Evolutionary conservation across 2,329 filamentous ascomycete genomes (phyloP).

Genomic region (Claviceps fusiformis): DNA sequence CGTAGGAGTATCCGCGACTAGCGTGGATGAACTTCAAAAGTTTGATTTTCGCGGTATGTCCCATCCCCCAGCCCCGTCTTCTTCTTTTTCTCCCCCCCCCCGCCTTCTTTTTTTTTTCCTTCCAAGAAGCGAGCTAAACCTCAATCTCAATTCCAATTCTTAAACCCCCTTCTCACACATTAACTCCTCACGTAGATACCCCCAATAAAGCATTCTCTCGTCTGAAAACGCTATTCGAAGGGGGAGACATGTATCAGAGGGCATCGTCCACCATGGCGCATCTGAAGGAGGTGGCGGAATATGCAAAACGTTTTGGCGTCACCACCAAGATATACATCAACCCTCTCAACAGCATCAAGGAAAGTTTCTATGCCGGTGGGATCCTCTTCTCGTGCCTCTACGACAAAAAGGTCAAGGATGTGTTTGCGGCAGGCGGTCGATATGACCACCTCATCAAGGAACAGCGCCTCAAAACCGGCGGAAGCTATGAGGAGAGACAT

Average conservation of each 20-base stretch:
- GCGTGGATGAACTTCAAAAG: constrained; percentile 73
- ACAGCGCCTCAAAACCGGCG: constrained; percentile 56
- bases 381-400: constrained; percentile 84
- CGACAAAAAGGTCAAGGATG: constrained; percentile 68
- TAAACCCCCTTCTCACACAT: not conserved
- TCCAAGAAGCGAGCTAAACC: not conserved
- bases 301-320: constrained; percentile 62
- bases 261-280: constrained; percentile 67
- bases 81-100: not conserved
- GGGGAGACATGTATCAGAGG: constrained; percentile 56
- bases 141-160: not conserved
- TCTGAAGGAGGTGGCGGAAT: constrained; percentile 63
- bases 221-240: constrained; percentile 46
- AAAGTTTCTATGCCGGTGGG: constrained; percentile 77
- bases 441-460: constrained; percentile 85
- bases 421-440: constrained; percentile 85
- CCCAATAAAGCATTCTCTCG: constrained; percentile 43
- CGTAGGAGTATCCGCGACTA: constrained; percentile 75
- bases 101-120: not conserved
- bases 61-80: too few relatives aligned
- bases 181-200: constrained; percentile 25
- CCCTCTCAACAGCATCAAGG: constrained; percentile 77
- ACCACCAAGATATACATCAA: constrained; percentile 69
- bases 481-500: constrained; percentile 52
- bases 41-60: constrained; percentile 74